Conservation (phyloP, 768 basidiomycete genomes). For the Panus rudis region DNA sequence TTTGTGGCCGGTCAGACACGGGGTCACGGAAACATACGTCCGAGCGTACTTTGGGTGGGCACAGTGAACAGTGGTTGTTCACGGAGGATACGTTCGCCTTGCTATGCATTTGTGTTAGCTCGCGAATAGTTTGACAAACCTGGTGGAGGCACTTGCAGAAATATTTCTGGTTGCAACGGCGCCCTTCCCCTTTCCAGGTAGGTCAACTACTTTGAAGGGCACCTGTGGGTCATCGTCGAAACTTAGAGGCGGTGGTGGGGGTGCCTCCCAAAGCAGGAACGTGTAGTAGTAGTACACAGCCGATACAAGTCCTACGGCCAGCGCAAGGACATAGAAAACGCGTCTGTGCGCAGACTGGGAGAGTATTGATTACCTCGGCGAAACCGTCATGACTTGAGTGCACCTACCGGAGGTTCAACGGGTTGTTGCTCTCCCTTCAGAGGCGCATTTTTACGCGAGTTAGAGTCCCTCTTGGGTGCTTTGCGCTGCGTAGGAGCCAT, state of each 20-base stretch:
- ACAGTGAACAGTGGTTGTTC: conserved; percentile 51
- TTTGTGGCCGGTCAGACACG: conserved; percentile 12
- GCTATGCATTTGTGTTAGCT: conserved; percentile 28
- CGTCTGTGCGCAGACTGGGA: too few species aligned
- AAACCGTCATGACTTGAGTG: too few species aligned
- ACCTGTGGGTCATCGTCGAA: background rate
- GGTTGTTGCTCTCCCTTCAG: too few species aligned
- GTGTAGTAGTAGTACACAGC: conserved; percentile 6
- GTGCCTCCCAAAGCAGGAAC: background rate
- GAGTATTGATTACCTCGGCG: too few species aligned
- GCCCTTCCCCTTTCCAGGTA: conserved; percentile 52
- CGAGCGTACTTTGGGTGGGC: conserved; percentile 38
- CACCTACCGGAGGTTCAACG: too few species aligned
- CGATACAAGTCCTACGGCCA: background rate
- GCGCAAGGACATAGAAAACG: background rate
- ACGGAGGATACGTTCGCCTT: conserved; percentile 51
- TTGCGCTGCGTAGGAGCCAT: too few species aligned
- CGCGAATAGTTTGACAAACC: background rate
- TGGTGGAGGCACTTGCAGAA: conserved; percentile 25
- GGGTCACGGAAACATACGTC: background rate
- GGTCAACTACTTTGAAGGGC: conserved; percentile 35
- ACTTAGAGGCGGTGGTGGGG: background rate
- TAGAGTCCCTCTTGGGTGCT: too few species aligned
- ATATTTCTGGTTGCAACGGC: conserved; percentile 46
- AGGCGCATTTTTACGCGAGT: too few species aligned